Base-by-base conservation (phyloP, 257 asterid genomes). In the Plantago elongata region DNA sequence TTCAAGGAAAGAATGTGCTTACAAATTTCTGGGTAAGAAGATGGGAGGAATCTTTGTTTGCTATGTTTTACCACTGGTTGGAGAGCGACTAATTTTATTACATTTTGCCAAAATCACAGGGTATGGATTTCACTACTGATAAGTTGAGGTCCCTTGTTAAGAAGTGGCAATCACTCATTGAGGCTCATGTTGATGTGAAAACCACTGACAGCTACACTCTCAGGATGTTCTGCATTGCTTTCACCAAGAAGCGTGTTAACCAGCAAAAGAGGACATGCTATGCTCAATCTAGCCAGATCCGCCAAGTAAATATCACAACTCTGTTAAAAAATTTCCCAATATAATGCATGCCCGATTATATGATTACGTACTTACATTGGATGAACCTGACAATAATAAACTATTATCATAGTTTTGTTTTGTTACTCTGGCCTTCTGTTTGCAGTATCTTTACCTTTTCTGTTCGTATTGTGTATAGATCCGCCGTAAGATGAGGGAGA, bases 1-100 rank as follows among this genome's bases (percentile, higher is more conserved):
- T 84, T 55, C 95, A 89, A 74, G 97, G 73, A 29, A 70, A 70
- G 69, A 70, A 70, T 57, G 75, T 64, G 43, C 75, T 70, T 13
- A 70, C 75, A 44, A 70, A 64, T 27, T 70, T 70, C 60, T 70
- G 75, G 75, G 75, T 70, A 63, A 40, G 49, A n/a, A 57, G 50
- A 17, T 3, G 2, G 10, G 27, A 42, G 42, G 11, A 3, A 9
- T 5, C 1, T 16, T 42, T 4, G 5, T 11, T 2, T 44, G 13
- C 18, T 15, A 1, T 3, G 15, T 50, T 5, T 27, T 66, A 13
- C 56, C 34, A 9, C 40, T 13, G 9, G 6, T 22, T 11, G 27
- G 27, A 22, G 27, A 22, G 27, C 2, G 27, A 22, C 27, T 14
- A 51, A 13, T 40, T 38, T 38, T 1, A 38, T 7, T 9, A 6